phyloP scores from a whole-genome alignment of 2,329 filamentous ascomycete species.

The Cladosporium sphaerospermum region DNA sequence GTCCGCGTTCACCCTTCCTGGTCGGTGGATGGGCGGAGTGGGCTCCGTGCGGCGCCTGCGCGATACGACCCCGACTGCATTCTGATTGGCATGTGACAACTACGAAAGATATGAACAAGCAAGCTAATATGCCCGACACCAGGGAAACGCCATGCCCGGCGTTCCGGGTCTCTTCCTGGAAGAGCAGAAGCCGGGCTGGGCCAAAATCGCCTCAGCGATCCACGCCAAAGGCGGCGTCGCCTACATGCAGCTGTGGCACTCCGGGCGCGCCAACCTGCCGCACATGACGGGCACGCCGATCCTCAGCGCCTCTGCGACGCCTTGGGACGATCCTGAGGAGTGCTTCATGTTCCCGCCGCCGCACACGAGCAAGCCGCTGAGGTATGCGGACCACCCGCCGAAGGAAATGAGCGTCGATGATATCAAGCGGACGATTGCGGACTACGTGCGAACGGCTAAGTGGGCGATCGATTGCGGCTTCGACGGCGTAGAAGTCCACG shows the following conservation, averaged over 20 bases:
- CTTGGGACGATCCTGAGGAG: slow-evolving; percentile 21
- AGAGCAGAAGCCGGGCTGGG: slow-evolving; percentile 45
- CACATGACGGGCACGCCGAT: slow-evolving; percentile 15
- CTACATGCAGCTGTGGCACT: slow-evolving; percentile 41
- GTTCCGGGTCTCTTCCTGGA: slow-evolving; percentile 26
- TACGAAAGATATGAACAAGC: too few species aligned
- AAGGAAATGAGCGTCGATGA: slow-evolving; percentile 20
- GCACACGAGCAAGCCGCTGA: slow-evolving; percentile 23
- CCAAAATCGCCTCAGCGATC: slow-evolving; percentile 45
- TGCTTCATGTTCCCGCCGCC: slow-evolving; percentile 24
- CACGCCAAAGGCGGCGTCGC: slow-evolving; percentile 48
- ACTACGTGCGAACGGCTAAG: slow-evolving; percentile 41
- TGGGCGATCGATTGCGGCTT: slow-evolving; percentile 51
- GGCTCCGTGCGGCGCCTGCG: too few species aligned
- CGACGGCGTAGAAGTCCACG: slow-evolving; percentile 47
- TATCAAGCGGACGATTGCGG: slow-evolving; percentile 37
- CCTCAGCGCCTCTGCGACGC: slow-evolving; percentile 32
- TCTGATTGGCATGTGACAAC: too few species aligned
- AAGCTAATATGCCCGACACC: not conserved
- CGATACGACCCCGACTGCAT: too few species aligned
- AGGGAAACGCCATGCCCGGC: slow-evolving; percentile 25
- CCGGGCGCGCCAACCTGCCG: slow-evolving; percentile 42
- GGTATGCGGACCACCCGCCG: slow-evolving; percentile 24
- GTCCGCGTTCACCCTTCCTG: too few species aligned
- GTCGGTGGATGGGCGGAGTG: too few species aligned